Conservation (phyloP, 352 stramenopile species). For the Phytophthora citricola region DNA sequence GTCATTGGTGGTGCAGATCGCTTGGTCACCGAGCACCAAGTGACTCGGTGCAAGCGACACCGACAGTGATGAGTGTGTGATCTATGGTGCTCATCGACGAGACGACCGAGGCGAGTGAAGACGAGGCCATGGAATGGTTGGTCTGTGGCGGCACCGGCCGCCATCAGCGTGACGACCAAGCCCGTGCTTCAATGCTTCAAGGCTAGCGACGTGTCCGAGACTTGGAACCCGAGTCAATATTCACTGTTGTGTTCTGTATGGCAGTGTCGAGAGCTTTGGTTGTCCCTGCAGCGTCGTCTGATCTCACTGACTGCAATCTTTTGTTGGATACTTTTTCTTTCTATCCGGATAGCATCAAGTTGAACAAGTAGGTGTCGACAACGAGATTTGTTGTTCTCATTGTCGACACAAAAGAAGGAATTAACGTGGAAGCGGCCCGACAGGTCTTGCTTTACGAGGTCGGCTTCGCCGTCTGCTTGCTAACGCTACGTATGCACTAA, state of each 20-base stretch:
- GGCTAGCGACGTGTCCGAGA: conserved; percentile 12
- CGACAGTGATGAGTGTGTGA: conserved; percentile 16
- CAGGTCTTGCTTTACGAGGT: conserved; percentile 42
- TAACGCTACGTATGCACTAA: conserved; percentile 38
- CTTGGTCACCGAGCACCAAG: background rate
- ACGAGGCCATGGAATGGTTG: conserved; percentile 15
- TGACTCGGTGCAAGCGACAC: conserved; percentile 18
- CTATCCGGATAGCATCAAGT: background rate
- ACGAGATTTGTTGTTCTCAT: background rate
- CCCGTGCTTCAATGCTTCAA: conserved; percentile 13
- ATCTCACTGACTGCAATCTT: background rate
- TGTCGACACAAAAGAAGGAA: background rate
- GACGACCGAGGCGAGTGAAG: conserved; percentile 10
- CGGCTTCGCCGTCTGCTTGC: conserved; percentile 31
- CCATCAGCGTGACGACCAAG: conserved; percentile 17
- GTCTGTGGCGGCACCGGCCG: background rate
- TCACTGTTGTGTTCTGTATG: background rate
- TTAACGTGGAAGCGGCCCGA: conserved; percentile 26
- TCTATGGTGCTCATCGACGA: conserved; percentile 3
- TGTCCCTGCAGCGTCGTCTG: background rate
- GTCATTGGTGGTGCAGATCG: conserved; percentile 16
- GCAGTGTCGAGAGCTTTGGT: background rate
- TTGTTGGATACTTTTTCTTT: conserved; percentile 7
- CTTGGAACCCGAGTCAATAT: background rate
- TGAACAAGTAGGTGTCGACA: conserved; percentile 10